Conservation (phyloP, 768 basidiomycete genomes). For the Leucogyrophana mollusca region DNA sequence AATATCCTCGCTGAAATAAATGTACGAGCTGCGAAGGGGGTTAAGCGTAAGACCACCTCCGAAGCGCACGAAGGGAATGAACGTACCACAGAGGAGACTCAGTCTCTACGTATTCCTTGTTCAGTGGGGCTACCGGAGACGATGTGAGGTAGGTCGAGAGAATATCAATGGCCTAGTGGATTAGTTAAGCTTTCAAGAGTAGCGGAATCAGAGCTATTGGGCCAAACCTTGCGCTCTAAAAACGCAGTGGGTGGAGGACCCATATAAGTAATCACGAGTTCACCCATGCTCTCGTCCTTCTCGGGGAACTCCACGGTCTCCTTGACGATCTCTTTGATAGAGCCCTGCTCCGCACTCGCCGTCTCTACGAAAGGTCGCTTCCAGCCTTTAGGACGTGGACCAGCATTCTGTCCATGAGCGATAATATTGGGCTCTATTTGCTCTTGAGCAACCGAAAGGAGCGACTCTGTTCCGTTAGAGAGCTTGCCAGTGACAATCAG, state of each 20-base stretch:
- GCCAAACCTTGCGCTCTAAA: constrained; percentile 63
- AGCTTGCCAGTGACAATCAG: constrained; percentile 89
- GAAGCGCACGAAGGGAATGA: background rate
- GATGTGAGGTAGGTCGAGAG: constrained; percentile 88
- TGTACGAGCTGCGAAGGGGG: constrained; percentile 61
- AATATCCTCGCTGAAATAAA: constrained; percentile 79
- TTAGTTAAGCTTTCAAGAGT: background rate
- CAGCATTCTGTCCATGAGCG: constrained; percentile 68
- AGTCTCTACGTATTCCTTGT: constrained; percentile 91
- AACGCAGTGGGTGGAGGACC: constrained; percentile 76
- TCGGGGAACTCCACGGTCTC: constrained; percentile 91
- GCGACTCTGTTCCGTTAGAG: constrained; percentile 67
- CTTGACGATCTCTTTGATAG: constrained; percentile 51
- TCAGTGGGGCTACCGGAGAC: constrained; percentile 75
- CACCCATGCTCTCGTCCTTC: constrained; percentile 93
- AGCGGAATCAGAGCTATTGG: background rate
- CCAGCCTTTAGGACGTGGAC: constrained; percentile 77
- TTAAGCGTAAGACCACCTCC: background rate
- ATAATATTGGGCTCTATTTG: constrained; percentile 82
- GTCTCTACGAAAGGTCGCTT: constrained; percentile 95
- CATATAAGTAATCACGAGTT: constrained; percentile 72
- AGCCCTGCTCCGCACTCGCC: constrained; percentile 58
- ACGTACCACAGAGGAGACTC: constrained; percentile 84
- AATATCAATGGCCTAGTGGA: constrained; percentile 72
- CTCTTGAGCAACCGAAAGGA: constrained; percentile 80